A percentile compares a stretch with the other conserved stretches of the same genome.
Evolutionary conservation across 225 moss, liverwort and hornwort species (phyloP).

Genomic region (Rhytidiadelphus loreus): DNA sequence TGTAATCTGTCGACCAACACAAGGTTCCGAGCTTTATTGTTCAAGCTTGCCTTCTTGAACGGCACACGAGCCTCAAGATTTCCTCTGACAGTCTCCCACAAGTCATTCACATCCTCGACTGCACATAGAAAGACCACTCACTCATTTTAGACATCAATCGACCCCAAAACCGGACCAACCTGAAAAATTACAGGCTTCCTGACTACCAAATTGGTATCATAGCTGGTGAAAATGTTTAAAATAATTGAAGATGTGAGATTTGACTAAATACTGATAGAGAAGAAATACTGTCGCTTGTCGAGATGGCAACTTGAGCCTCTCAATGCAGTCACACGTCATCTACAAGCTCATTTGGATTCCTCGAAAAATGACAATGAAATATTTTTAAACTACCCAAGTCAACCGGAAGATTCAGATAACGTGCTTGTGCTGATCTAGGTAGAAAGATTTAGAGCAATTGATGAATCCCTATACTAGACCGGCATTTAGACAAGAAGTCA

Average conservation of each 20-base stretch:
- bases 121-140: constrained; percentile 18
- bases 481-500: not conserved
- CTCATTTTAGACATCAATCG: constrained; percentile 16
- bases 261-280: not conserved
- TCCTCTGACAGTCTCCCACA: constrained; percentile 75
- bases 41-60: constrained; percentile 77
- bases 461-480: not conserved
- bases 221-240: not conserved
- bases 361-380: not conserved
- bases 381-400: not conserved
- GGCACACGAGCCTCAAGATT: constrained; percentile 77
- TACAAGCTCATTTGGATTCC: not conserved
- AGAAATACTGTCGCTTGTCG: not conserved
- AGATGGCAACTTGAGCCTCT: not conserved
- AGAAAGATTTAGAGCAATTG: not conserved
- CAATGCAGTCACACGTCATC: not conserved
- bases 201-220: not conserved
- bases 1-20: constrained; percentile 78
- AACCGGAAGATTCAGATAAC: not conserved
- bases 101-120: constrained; percentile 93
- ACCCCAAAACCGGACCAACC: not conserved
- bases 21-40: constrained; percentile 87
- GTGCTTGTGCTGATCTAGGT: not conserved
- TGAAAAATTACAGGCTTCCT: not conserved
- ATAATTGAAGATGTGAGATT: not conserved